Evolutionary conservation across 441 rosid genomes (phyloP).

Genomic region (Lepidium campestre): DNA sequence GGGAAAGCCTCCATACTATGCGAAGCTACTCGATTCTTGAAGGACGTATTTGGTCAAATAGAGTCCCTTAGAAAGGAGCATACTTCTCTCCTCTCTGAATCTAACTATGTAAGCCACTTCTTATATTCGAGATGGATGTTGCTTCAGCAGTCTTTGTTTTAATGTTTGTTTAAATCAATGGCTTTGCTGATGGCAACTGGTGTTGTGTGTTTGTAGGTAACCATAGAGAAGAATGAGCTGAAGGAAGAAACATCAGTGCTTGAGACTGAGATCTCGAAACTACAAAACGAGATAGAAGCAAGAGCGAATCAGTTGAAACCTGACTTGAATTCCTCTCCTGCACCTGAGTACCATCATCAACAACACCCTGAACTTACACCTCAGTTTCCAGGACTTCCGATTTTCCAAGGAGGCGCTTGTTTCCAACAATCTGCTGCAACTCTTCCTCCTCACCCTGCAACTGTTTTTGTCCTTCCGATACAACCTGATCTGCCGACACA

Average conservation of each 20-base stretch:
- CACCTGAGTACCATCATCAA: constrained; percentile 33
- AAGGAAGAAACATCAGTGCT: constrained; percentile 69
- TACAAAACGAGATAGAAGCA: constrained; percentile 50
- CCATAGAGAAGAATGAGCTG: constrained; percentile 70
- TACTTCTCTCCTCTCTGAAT: constrained; percentile 58
- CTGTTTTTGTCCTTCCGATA: constrained; percentile 62
- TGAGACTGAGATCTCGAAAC: constrained; percentile 49
- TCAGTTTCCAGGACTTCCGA: constrained; percentile 31
- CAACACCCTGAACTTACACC: constrained; percentile 24
- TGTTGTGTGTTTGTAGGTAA: constrained; percentile 43
- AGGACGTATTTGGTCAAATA: constrained; percentile 61
- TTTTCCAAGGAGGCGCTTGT: constrained; percentile 27
- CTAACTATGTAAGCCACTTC: constrained; percentile 55
- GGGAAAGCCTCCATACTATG: constrained; percentile 78
- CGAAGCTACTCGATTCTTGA: constrained; percentile 68
- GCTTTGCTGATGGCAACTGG: background rate
- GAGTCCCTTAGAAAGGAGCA: constrained; percentile 69
- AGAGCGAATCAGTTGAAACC: constrained; percentile 44
- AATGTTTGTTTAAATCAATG: background rate
- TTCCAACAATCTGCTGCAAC: constrained; percentile 40
- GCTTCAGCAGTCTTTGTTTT: background rate
- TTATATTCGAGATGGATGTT: background rate
- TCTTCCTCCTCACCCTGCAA: constrained; percentile 3
- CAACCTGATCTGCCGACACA: constrained; percentile 41
- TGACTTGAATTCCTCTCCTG: constrained; percentile 49